These are phyloP conservation scores for Dryas drummondii DNA, from an alignment of 306 rosid genomes.

Conservation along the genomic window DNA sequence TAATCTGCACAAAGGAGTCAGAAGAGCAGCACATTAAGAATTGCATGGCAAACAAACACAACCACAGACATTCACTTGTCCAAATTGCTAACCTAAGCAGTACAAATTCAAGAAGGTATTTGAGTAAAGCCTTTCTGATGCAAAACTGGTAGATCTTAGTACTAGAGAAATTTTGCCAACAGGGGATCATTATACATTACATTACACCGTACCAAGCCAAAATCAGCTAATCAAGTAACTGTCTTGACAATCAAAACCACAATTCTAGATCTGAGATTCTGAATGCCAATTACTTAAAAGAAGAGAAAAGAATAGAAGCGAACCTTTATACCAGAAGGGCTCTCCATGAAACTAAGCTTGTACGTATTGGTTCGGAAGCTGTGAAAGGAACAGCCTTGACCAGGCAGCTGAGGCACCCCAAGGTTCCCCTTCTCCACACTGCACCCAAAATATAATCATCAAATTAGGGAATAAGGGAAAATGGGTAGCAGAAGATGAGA, in stretches of 20 bases:
- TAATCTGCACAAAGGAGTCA: conserved; percentile 52
- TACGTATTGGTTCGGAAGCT: conserved; percentile 88
- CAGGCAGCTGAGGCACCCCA: conserved; percentile 91
- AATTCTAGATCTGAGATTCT: neutral
- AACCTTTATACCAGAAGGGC: conserved; percentile 92
- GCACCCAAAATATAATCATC: conserved; percentile 24
- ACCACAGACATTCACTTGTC: neutral
- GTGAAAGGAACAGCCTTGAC: conserved; percentile 99
- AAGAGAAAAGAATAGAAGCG: neutral
- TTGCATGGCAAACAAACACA: neutral
- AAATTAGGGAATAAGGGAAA: neutral
- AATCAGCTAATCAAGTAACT: neutral
- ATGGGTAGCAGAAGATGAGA: neutral
- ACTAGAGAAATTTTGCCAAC: neutral
- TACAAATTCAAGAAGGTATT: neutral
- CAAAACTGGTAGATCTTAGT: neutral
- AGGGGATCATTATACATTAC: too few species aligned
- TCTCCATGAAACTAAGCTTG: conserved; percentile 95
- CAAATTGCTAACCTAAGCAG: neutral
- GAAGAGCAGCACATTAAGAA: conserved; percentile 16
- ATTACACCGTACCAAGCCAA: neutral
- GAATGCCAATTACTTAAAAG: too few species aligned
- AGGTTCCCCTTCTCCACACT: conserved; percentile 90
- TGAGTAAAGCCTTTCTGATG: neutral
- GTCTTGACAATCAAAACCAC: neutral